A percentile compares a stretch with the other conserved stretches of the same genome.
Conservation (phyloP, 169 alveolate genomes). For the Eimeria sp. region DNA sequence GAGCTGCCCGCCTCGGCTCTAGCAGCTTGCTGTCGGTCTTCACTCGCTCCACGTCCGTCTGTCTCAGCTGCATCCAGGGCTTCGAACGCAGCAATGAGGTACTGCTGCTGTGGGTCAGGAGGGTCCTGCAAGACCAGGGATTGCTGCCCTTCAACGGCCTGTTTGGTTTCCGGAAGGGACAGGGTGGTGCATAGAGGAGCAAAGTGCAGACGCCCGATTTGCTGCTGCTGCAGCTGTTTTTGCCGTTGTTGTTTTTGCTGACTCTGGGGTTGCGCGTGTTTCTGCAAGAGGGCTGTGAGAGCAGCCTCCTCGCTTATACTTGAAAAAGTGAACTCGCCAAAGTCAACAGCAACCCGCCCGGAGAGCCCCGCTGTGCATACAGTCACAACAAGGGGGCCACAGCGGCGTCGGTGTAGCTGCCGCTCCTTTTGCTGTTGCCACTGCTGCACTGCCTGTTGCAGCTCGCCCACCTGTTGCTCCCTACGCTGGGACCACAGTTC, state of each 20-base stretch:
- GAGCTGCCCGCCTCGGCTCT: not conserved
- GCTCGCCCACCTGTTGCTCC: not conserved
- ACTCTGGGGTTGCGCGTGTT: slow-evolving; percentile 46
- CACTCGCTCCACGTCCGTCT: not conserved
- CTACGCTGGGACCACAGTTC: not conserved
- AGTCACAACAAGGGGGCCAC: slow-evolving; percentile 72
- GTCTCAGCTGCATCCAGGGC: slow-evolving; percentile 64
- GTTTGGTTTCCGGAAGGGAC: not conserved
- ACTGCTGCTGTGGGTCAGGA: slow-evolving; percentile 36
- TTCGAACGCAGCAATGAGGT: slow-evolving; percentile 63
- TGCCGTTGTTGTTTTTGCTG: slow-evolving; percentile 15
- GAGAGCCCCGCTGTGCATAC: slow-evolving; percentile 78
- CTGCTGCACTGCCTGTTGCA: not conserved
- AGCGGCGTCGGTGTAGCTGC: not conserved
- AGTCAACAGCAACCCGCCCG: slow-evolving; percentile 79
- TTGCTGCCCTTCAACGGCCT: not conserved
- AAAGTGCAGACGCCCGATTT: slow-evolving; percentile 8
- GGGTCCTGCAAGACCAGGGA: not conserved
- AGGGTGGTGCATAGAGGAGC: slow-evolving; percentile 24
- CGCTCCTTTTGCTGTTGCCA: slow-evolving; percentile 20
- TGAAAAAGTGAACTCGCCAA: slow-evolving; percentile 54
- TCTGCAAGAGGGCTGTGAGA: slow-evolving; percentile 61
- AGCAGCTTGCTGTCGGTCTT: not conserved
- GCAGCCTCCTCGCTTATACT: slow-evolving; percentile 55
- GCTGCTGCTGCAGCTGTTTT: not conserved